Evolutionary conservation across 2,329 filamentous ascomycete species (phyloP), one percentile per base, ranked within the genome.

Genomic region (Colletotrichum cereale): DNA sequence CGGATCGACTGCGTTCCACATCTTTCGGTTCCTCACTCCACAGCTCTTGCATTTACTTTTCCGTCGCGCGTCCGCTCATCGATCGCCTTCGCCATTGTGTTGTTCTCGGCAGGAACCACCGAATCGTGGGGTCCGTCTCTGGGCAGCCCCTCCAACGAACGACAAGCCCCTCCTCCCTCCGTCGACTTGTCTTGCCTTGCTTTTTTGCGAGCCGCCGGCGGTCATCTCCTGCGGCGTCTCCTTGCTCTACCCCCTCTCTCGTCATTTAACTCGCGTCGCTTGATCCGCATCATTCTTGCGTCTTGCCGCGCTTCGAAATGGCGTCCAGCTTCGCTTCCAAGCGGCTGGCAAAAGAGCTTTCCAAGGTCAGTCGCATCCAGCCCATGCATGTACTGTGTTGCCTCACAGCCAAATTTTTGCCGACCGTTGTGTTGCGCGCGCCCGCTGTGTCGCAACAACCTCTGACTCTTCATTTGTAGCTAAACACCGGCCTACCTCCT

Each of bases 271-370:
- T 36, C 26, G 42, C n/a, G n/a, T 66, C 36, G 42, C 55, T 38
- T 44, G 29, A n/a, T 31, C 36, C 21, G 50, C 47, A 44, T 64
- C 44, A 10, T 47, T 29, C 31, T 29, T 29, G 40, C 40, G 34
- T 31, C 44, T 50, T 29, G n/a, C 34, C 24, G 48, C 40, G 56
- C 61, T 52, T 66, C 67, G 75, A 47, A 67, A 84, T 84, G 82
- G 76, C 80, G 73, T 82, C 84, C 70, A 82, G 80, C 70, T 85
- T 88, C 74, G 86, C 88, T 65, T 82, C 85, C 24, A 90, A 90
- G 79, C 84, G 89, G 48, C 79, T 91, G 73, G 82, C 83, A 55
- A 91, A 91, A 78, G 89, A 91, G 82, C 81, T 90, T 40, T 78
- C 78, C 50, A 91, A 90, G 84, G 88, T 89, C 79, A 50, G 77